Conservation (phyloP, 352 stramenopile genomes). For the Phytophthora quininea region DNA sequence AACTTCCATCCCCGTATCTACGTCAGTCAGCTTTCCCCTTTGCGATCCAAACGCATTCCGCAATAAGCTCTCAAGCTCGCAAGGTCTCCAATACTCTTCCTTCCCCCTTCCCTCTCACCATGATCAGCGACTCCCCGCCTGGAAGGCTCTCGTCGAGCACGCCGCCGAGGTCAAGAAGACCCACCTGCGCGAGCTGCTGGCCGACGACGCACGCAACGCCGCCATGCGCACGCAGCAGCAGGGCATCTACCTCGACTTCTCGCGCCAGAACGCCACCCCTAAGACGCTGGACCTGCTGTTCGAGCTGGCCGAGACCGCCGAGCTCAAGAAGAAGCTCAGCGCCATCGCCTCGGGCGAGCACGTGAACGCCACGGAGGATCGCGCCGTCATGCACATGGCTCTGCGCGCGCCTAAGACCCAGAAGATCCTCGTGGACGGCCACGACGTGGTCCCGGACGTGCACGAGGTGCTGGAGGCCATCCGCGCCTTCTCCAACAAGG, state of each 20-base stretch:
- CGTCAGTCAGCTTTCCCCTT: background rate
- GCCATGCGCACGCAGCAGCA: conserved; percentile 92
- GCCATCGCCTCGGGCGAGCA: conserved; percentile 94
- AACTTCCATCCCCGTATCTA: background rate
- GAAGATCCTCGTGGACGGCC: conserved; percentile 92
- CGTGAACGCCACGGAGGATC: conserved; percentile 97
- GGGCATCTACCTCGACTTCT: conserved; percentile 95
- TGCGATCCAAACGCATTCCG: conserved; percentile 9
- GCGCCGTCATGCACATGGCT: conserved; percentile 96
- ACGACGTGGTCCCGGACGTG: conserved; percentile 96
- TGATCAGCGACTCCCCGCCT: conserved; percentile 83
- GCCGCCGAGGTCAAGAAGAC: conserved; percentile 81
- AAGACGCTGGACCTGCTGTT: conserved; percentile 92
- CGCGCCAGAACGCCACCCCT: conserved; percentile 91
- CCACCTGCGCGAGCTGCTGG: conserved; percentile 92
- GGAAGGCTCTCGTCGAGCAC: conserved; percentile 78
- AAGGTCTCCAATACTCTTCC: conserved; percentile 12
- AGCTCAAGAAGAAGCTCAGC: conserved; percentile 85
- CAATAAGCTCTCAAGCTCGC: conserved; percentile 33
- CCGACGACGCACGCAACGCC: conserved; percentile 88
- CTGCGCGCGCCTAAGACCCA: conserved; percentile 88
- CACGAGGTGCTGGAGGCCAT: conserved; percentile 96
- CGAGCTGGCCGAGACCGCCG: conserved; percentile 89
- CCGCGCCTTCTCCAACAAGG: conserved; percentile 90
- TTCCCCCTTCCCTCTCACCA: conserved; percentile 11